A percentile compares a stretch with the other conserved stretches of the same genome.
Evolutionary conservation across 192 early-diverging fungal genomes (phyloP).

Genomic region (Backusella tuberculispora): DNA sequence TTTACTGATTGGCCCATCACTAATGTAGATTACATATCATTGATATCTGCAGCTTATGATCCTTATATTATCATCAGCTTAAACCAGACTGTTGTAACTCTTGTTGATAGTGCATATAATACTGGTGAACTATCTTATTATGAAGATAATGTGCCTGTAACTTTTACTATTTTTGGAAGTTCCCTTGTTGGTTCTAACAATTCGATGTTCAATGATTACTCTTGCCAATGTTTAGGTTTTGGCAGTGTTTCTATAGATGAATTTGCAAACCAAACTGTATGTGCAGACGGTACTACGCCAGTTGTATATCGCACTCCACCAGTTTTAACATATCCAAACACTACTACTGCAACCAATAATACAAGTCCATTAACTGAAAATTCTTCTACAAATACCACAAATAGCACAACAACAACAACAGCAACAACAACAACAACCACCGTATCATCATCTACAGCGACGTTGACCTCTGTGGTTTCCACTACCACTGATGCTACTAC

Average conservation of each 20-base stretch:
- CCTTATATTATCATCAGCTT: background rate
- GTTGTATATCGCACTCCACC: constrained; percentile 5
- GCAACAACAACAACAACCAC: background rate
- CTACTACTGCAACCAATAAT: constrained; percentile 53
- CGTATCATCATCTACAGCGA: background rate
- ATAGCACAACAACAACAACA: too few relatives aligned
- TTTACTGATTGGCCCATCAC: background rate
- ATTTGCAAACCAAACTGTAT: background rate
- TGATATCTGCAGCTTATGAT: background rate
- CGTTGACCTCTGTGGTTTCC: background rate
- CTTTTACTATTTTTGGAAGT: background rate
- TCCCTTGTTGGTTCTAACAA: background rate
- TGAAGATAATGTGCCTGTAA: constrained; percentile 1
- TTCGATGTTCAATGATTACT: background rate
- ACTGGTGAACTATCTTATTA: background rate
- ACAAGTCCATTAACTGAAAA: constrained; percentile 38
- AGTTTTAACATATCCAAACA: constrained; percentile 44
- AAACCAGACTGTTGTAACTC: background rate
- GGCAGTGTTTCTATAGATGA: background rate
- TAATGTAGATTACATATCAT: background rate
- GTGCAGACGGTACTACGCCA: background rate
- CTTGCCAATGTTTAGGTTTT: background rate
- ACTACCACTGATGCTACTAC: background rate
- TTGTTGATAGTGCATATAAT: background rate
- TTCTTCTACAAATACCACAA: constrained; percentile 41